Evolutionary conservation across 192 early-diverging fungal genomes (phyloP).

Genomic region (Dissophora ornata): DNA sequence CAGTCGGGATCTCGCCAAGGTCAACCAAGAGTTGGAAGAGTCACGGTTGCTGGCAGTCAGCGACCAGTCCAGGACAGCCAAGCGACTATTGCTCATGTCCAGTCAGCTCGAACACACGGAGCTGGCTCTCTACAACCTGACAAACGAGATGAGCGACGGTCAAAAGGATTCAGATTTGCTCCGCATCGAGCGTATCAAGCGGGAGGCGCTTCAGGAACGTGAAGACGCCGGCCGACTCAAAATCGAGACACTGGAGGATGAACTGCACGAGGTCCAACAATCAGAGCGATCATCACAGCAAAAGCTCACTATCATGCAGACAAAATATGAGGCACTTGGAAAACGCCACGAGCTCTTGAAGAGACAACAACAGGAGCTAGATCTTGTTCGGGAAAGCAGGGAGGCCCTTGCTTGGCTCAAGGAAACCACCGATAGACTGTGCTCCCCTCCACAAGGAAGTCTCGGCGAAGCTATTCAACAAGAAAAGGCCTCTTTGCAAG

Average conservation of each 20-base stretch:
- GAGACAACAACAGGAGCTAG: constrained; percentile 34
- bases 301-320: constrained; percentile 38
- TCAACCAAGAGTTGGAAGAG: constrained; percentile 49
- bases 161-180: constrained; percentile 48
- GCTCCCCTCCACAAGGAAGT: constrained; percentile 47
- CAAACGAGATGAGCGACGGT: constrained; percentile 32
- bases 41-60: constrained; percentile 39
- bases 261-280: constrained; percentile 39
- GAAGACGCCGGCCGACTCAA: constrained; percentile 44
- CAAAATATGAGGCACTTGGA: constrained; percentile 39
- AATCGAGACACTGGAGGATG: constrained; percentile 42
- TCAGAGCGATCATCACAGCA: constrained; percentile 40
- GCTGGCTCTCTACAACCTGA: constrained; percentile 34
- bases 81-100: constrained; percentile 37
- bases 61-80: constrained; percentile 46
- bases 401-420: constrained; percentile 52
- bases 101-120: constrained; percentile 48
- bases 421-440: constrained; percentile 39
- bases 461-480: constrained; percentile 46
- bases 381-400: constrained; percentile 45
- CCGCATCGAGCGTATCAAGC: constrained; percentile 45
- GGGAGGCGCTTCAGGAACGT: constrained; percentile 46
- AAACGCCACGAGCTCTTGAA: constrained; percentile 39
- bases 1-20: constrained; percentile 31
- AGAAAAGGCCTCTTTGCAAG: constrained; percentile 20